Evolutionary conservation across 257 asterid genomes (phyloP).

Genomic region (Jacaranda copaia): DNA sequence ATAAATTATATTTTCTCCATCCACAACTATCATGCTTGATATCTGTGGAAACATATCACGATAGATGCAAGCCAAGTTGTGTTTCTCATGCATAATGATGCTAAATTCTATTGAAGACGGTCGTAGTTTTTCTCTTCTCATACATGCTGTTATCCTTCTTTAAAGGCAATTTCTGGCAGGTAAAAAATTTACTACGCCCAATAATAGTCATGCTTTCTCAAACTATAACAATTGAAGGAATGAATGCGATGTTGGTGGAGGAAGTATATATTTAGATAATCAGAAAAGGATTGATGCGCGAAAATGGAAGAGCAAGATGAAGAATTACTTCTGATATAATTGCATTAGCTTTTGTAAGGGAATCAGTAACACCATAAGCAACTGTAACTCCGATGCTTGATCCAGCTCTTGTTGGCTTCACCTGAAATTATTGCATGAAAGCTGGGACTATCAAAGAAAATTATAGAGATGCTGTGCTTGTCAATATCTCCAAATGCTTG

Average conservation of each 20-base stretch:
- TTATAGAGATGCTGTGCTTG: slow-evolving; percentile 10
- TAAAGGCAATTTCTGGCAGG: no score
- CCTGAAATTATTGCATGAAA: slow-evolving; percentile 60
- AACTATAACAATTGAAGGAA: no score
- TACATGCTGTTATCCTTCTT: not conserved
- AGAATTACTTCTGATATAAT: slow-evolving; percentile 76
- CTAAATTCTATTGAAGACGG: not conserved
- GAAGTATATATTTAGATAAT: not conserved
- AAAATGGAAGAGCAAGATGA: slow-evolving; percentile 30
- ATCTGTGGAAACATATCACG: not conserved
- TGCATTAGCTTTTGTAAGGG: slow-evolving; percentile 71
- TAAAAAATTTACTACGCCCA: no score
- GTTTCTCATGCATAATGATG: not conserved
- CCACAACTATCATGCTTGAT: not conserved
- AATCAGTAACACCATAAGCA: slow-evolving; percentile 86
- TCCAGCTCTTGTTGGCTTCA: slow-evolving; percentile 91
- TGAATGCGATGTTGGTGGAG: no score
- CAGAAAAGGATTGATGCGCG: slow-evolving; percentile 2
- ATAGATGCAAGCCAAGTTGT: not conserved
- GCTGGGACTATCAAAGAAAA: slow-evolving; percentile 31
- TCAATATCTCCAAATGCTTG: slow-evolving; percentile 27
- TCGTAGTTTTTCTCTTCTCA: not conserved
- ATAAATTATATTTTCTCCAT: not conserved
- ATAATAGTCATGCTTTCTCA: no score
- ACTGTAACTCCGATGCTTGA: slow-evolving; percentile 92